A percentile compares a stretch with the other conserved stretches of the same genome.
These are phyloP conservation scores for Phytophthora fragariae DNA, from an alignment of 352 stramenopile species.

Conservation along the genomic window DNA sequence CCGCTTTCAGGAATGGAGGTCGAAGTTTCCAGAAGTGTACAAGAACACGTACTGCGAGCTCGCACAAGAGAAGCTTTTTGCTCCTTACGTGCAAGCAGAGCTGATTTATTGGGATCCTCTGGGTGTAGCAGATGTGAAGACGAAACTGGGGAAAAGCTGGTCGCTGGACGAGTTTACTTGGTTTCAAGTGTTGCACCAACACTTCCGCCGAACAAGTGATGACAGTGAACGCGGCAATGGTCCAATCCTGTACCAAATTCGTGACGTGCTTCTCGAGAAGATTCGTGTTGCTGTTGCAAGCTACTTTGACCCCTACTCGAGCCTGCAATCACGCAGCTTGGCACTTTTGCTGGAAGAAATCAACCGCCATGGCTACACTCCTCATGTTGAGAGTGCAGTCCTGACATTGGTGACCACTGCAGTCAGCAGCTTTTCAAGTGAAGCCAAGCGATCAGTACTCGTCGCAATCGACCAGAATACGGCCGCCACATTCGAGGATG, in stretches of 20 bases:
- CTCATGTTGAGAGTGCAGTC: constrained; percentile 40
- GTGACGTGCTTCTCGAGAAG: constrained; percentile 63
- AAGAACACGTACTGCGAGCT: constrained; percentile 70
- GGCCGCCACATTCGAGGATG: constrained; percentile 1
- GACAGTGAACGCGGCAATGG: constrained; percentile 26
- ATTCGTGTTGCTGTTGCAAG: constrained; percentile 37
- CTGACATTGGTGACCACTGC: constrained; percentile 37
- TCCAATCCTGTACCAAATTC: constrained; percentile 51
- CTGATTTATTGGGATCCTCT: constrained; percentile 76
- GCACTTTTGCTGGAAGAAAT: constrained; percentile 64
- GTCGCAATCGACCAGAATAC: constrained; percentile 45
- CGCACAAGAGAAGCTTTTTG: constrained; percentile 65
- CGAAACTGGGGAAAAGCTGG: constrained; percentile 28
- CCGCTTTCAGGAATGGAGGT: constrained; percentile 77
- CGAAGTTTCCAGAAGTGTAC: constrained; percentile 76
- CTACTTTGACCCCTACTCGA: constrained; percentile 72
- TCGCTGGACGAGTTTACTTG: constrained; percentile 57
- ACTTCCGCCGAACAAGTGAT: constrained; percentile 24
- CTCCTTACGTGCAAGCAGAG: constrained; percentile 70
- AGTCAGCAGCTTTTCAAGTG: constrained; percentile 38
- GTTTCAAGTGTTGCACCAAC: constrained; percentile 55
- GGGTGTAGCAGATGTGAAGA: constrained; percentile 29
- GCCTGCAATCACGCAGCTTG: constrained; percentile 62
- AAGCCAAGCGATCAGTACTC: constrained; percentile 55
- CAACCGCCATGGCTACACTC: constrained; percentile 32